Conservation (phyloP, 139 green algal genomes). For the Coelastrella sp. region DNA sequence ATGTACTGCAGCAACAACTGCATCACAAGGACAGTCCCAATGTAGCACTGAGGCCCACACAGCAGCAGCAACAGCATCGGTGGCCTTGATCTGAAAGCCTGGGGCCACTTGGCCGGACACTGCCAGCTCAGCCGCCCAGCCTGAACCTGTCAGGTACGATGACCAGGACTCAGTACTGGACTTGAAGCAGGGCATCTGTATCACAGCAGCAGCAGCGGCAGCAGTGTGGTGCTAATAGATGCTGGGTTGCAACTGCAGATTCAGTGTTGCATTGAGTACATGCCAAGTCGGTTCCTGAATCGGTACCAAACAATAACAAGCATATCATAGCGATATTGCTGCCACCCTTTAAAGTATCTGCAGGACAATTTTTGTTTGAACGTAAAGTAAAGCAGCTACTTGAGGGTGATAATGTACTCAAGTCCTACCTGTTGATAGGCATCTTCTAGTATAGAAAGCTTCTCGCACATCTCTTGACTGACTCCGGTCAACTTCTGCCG, state of each 20-base stretch:
- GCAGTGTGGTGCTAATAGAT: not conserved
- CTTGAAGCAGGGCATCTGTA: slow-evolving; percentile 13
- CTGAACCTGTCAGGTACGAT: slow-evolving; percentile 25
- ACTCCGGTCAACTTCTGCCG: not conserved
- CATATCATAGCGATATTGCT: too few relatives aligned
- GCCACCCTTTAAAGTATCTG: too few relatives aligned
- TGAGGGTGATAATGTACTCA: too few relatives aligned
- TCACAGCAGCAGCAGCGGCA: slow-evolving; percentile 17
- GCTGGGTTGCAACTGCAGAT: not conserved
- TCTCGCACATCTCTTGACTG: slow-evolving; percentile 35
- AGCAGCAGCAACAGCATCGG: slow-evolving; percentile 46
- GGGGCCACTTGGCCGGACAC: not conserved
- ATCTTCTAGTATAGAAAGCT: slow-evolving; percentile 32
- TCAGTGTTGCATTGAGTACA: too few relatives aligned
- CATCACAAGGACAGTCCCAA: slow-evolving; percentile 39
- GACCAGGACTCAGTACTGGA: slow-evolving; percentile 28
- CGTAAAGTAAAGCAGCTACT: too few relatives aligned
- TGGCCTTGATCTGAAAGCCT: slow-evolving; percentile 56
- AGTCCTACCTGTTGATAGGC: slow-evolving; percentile 15
- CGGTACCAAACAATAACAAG: too few relatives aligned
- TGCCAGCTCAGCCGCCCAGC: slow-evolving; percentile 48
- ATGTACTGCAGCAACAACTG: slow-evolving; percentile 55
- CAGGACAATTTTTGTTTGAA: too few relatives aligned
- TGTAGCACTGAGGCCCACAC: slow-evolving; percentile 51
- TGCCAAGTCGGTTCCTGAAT: too few relatives aligned